These are phyloP conservation scores for Pyrenochaeta sp. DNA, from an alignment of 2,329 filamentous ascomycete genomes.

Conservation along the genomic window DNA sequence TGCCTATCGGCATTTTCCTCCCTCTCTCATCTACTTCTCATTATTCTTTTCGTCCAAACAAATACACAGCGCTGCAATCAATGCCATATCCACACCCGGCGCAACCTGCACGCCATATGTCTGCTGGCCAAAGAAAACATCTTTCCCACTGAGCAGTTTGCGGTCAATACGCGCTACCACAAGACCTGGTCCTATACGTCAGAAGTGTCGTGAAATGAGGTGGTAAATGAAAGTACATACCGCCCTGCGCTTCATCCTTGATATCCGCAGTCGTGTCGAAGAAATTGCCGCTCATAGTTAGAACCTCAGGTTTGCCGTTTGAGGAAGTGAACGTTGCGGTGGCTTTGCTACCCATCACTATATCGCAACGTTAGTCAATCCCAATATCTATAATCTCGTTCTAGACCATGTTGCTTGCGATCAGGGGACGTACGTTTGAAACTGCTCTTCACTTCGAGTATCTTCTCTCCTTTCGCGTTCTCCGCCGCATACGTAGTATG, in stretches of 20 bases:
- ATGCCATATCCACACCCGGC: slow-evolving; percentile 69
- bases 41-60: slow-evolving; percentile 66
- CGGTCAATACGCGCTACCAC: slow-evolving; percentile 67
- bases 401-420: not conserved
- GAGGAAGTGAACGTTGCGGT: slow-evolving; percentile 59
- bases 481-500: slow-evolving; percentile 62
- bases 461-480: slow-evolving; percentile 53
- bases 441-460: slow-evolving; percentile 65
- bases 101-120: slow-evolving; percentile 71
- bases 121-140: slow-evolving; percentile 68
- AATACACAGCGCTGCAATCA: slow-evolving; percentile 72
- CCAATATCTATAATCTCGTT: not conserved
- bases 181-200: slow-evolving; percentile 43
- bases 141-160: slow-evolving; percentile 63
- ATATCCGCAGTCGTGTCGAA: slow-evolving; percentile 66
- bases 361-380: not conserved
- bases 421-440: slow-evolving; percentile 56
- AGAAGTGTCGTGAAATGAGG: slow-evolving; percentile 20
- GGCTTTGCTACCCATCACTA: slow-evolving; percentile 64
- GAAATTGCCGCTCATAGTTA: slow-evolving; percentile 68
- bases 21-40: no score
- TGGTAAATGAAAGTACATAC: slow-evolving; percentile 14
- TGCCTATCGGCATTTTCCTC: no score
- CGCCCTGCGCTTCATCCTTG: slow-evolving; percentile 54
- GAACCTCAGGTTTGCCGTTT: slow-evolving; percentile 31